Conservation (phyloP, 176 grass and related monocot species). For the Phragmites australis region DNA sequence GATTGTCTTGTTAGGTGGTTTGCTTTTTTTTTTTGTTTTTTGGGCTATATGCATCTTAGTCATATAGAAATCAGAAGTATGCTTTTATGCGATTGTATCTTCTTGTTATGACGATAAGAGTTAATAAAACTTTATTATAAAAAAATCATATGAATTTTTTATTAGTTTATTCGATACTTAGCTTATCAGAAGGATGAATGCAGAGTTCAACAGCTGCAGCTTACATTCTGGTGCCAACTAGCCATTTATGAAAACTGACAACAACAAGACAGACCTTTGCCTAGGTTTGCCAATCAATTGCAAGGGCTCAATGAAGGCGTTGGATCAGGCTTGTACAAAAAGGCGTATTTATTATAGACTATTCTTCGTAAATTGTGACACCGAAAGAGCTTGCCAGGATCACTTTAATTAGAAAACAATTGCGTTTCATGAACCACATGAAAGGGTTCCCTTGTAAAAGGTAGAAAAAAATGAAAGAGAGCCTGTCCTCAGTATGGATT, state of each 20-base stretch:
- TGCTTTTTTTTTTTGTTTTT: no score
- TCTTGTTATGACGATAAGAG: no score
- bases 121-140: no score
- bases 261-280: constrained; percentile 12
- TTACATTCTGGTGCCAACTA: constrained; percentile 28
- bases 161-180: constrained; percentile 5
- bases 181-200: constrained; percentile 15
- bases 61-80: no score
- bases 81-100: no score
- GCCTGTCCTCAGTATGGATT: neutral
- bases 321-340: neutral
- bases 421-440: neutral
- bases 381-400: neutral
- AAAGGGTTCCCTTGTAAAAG: neutral
- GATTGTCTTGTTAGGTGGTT: no score
- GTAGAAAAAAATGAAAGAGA: neutral
- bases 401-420: neutral
- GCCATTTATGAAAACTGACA: constrained; percentile 19
- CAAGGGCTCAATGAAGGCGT: constrained; percentile 3
- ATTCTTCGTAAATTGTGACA: constrained; percentile 2
- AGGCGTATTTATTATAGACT: neutral
- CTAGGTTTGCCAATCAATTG: constrained; percentile 6
- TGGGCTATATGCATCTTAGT: no score
- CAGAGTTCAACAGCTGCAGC: neutral
- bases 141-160: neutral